Evolutionary conservation across 2,329 filamentous ascomycete species (phyloP).

Genomic region (Leptographium radiaticola): DNA sequence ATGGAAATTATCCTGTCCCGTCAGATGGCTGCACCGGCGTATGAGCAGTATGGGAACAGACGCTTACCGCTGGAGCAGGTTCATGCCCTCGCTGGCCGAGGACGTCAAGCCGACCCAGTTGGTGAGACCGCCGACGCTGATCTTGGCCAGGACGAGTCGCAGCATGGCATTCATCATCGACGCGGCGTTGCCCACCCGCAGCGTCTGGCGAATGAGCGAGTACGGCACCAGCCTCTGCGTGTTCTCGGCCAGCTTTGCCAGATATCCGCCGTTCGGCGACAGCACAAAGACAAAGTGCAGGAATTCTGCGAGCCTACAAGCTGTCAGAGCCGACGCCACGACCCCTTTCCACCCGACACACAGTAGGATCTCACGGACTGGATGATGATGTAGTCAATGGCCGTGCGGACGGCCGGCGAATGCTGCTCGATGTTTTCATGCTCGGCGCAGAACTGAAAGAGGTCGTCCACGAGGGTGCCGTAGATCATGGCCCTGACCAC

Average conservation of each 20-base stretch:
- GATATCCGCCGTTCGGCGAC: constrained; percentile 62
- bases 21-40: background rate
- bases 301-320: constrained; percentile 52
- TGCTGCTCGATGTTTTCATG: constrained; percentile 52
- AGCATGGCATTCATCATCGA: constrained; percentile 71
- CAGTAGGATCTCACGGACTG: constrained; percentile 33
- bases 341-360: background rate
- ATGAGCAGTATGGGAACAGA: background rate
- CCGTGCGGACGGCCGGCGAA: constrained; percentile 46
- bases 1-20: constrained; percentile 53
- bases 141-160: constrained; percentile 60
- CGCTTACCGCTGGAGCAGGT: constrained; percentile 49
- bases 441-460: constrained; percentile 47
- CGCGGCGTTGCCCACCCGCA: constrained; percentile 65
- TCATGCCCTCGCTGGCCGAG: constrained; percentile 66
- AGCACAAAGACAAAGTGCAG: constrained; percentile 61
- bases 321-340: background rate
- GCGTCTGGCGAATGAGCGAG: constrained; percentile 55
- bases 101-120: constrained; percentile 68
- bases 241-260: constrained; percentile 58
- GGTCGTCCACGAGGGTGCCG: constrained; percentile 49
- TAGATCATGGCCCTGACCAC: constrained; percentile 55
- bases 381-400: constrained; percentile 54
- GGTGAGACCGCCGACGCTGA: constrained; percentile 59
- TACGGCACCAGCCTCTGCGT: constrained; percentile 62